Conservation (phyloP, 768 basidiomycete genomes). For the Collybia mongolica region DNA sequence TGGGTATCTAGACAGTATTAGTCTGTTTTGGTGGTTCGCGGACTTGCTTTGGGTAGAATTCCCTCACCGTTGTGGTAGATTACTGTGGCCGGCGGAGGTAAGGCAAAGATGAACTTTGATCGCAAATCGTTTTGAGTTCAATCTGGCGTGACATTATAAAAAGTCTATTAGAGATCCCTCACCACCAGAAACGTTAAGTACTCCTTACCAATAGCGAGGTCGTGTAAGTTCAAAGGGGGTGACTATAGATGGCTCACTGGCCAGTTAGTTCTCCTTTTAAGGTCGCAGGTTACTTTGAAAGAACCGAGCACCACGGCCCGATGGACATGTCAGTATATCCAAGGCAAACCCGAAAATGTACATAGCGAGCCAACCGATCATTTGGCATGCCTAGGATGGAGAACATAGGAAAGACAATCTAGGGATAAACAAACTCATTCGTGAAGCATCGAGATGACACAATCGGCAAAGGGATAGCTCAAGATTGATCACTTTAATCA, state of each 20-base stretch:
- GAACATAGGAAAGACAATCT: too few species aligned
- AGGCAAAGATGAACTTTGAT: slow-evolving; percentile 33
- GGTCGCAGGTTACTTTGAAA: slow-evolving; percentile 9
- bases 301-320: slow-evolving; percentile 19
- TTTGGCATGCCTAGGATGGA: background rate
- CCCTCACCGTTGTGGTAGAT: slow-evolving; percentile 24
- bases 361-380: slow-evolving; percentile 5
- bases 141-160: slow-evolving; percentile 23
- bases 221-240: slow-evolving; percentile 3
- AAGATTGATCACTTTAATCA: too few species aligned
- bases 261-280: slow-evolving; percentile 24
- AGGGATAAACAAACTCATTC: background rate
- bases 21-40: slow-evolving; percentile 22
- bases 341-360: slow-evolving; percentile 1
- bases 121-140: slow-evolving; percentile 35
- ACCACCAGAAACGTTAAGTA: background rate
- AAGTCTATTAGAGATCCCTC: slow-evolving; percentile 27
- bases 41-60: slow-evolving; percentile 16
- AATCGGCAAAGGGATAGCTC: too few species aligned
- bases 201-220: slow-evolving; percentile 6
- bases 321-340: background rate
- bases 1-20: slow-evolving; percentile 24
- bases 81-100: slow-evolving; percentile 52
- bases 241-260: background rate
- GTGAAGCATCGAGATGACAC: too few species aligned